These are phyloP conservation scores for Schwanniomyces polymorphus DNA, from an alignment of 805 yeast genomes.

Conservation along the genomic window DNA sequence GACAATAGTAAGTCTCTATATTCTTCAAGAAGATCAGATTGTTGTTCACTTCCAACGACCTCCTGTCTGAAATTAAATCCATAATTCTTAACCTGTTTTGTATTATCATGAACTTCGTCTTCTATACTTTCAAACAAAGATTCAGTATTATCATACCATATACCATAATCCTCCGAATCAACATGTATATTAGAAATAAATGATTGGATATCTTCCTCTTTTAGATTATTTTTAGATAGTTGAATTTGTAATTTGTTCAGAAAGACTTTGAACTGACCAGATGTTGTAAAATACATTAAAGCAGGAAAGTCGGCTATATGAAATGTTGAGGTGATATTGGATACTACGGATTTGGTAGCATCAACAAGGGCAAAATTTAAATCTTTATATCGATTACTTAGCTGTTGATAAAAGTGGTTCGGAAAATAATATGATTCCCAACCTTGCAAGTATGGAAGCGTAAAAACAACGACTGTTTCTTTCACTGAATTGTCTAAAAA, in stretches of 20 bases:
- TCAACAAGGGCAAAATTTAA: conserved; percentile 25
- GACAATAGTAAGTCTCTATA: conserved; percentile 10
- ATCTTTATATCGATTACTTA: conserved; percentile 8
- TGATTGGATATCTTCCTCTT: conserved; percentile 11
- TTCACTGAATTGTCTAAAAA: conserved; percentile 2
- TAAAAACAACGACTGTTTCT: conserved; percentile 23
- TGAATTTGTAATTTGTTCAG: conserved; percentile 22
- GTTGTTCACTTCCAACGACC: conserved; percentile 3
- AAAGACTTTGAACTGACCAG: conserved; percentile 21
- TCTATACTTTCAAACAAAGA: conserved; percentile 13
- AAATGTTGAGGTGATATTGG: conserved; percentile 20
- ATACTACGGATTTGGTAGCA: conserved; percentile 16
- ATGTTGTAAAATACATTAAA: conserved; percentile 25
- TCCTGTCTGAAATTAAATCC: conserved; percentile 13
- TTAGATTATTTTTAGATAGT: conserved; percentile 14
- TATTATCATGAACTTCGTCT: conserved; percentile 1
- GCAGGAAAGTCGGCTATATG: conserved; percentile 32
- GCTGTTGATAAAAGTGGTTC: conserved; percentile 31
- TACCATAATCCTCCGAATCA: conserved; percentile 18
- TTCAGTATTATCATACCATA: conserved; percentile 11
- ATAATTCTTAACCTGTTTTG: conserved; percentile 2
- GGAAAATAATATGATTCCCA: conserved; percentile 36
- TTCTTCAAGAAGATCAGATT: conserved; percentile 16
- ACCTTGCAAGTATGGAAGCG: conserved; percentile 19
- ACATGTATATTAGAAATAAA: conserved; percentile 14